phyloP scores from a whole-genome alignment of 441 rosid genomes.

The Erodium trifolium region DNA sequence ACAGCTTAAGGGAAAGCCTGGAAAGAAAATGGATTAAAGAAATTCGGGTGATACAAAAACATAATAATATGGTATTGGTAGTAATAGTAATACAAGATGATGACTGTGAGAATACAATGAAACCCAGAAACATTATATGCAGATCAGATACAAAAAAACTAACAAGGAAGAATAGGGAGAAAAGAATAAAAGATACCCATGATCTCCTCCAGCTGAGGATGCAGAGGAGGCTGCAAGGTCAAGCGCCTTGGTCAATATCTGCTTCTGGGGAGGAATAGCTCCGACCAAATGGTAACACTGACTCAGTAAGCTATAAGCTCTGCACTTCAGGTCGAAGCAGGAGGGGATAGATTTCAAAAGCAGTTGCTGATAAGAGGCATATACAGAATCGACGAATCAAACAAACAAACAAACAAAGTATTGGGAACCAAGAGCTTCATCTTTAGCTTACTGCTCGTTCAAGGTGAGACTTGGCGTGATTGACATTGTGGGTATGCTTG shows the following conservation, averaged over 20 bases:
- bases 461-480: slow-evolving; percentile 78
- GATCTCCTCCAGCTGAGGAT: neutral
- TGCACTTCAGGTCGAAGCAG: slow-evolving; percentile 76
- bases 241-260: slow-evolving; percentile 69
- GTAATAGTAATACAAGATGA: neutral
- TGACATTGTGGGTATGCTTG: slow-evolving; percentile 70
- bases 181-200: neutral
- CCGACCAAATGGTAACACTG: slow-evolving; percentile 87
- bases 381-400: neutral
- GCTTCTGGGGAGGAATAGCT: slow-evolving; percentile 67
- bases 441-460: slow-evolving; percentile 45
- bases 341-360: slow-evolving; percentile 82
- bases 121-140: neutral
- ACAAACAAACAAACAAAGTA: neutral
- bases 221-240: slow-evolving; percentile 45
- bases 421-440: neutral
- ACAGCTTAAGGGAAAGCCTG: slow-evolving; percentile 49
- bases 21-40: neutral
- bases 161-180: neutral
- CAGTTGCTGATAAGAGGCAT: slow-evolving; percentile 27
- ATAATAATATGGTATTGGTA: no score
- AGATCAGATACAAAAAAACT: no score
- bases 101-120: neutral
- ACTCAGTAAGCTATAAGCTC: slow-evolving; percentile 70
- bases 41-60: neutral